Evolutionary conservation across 495 filamentous ascomycete genomes (phyloP), one percentile per base, ranked within the genome.

Genomic region (Aspergillus funiculosus): DNA sequence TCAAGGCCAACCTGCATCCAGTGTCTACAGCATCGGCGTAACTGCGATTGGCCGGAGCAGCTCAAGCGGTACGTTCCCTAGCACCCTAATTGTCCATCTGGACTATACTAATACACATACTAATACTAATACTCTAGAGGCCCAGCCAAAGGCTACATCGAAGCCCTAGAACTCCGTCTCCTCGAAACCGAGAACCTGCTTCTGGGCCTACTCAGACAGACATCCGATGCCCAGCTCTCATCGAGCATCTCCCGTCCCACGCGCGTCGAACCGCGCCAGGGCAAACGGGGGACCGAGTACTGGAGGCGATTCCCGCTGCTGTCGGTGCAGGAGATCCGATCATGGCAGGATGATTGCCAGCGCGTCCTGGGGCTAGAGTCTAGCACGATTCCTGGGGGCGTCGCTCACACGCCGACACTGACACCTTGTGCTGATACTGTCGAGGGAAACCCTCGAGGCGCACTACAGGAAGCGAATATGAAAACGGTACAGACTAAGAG

Each of bases 21-120:
- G 45, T 71, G 67, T 35, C 50, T 64, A 4, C 59, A 66, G 10
- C 51, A 60, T 31, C 61, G 62, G 32, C 59, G 67, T 4, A 54
- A 45, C 4, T 71, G 67, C 42, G 46, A 62, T 25, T 71, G 67
- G 67, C 65, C 67, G 8, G 65, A 68, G 24, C 65, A 71, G 19
- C 46, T 66, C 2, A 62, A 63, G 45, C 56, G 66, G 66, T 67
- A 56, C 1, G 55, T 42, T 13, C 22, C n/a, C 13, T 5, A n/a
- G 5, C 8, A 29, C 2, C 6, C 4, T 22, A 9, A 17, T 26
- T 8, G 14, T 18, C 8, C 10, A 30, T n/a, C 6, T 4, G 36
- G 11, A 25, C 9, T 8, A 35, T 20, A 2, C 25, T 15, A 8
- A 36, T 6, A 3, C 6, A 15, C 2, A 1, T 20, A 18, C 14